Evolutionary conservation across 805 yeast genomes (phyloP), one percentile per base, ranked within the genome.

Genomic region (Candida boleticola): DNA sequence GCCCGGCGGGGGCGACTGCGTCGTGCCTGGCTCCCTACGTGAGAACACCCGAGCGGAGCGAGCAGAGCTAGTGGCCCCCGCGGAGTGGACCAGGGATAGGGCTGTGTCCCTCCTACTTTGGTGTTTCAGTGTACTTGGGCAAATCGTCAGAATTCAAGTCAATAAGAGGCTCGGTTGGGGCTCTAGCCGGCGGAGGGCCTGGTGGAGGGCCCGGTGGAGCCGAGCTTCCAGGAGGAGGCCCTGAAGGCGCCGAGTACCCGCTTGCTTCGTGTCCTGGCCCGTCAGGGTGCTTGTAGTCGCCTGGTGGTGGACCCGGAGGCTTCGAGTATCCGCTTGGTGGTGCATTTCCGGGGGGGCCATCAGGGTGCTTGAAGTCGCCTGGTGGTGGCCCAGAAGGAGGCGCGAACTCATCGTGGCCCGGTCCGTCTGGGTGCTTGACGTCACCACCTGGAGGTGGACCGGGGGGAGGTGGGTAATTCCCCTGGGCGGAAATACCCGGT

Each of bases 221-320:
- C 17, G 32, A 6, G 23, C 23, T 18, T n/a, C n/a, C n/a, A 37
- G 40, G 41, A 3, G 41, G 35, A 6, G 41, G 41, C 6, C 41
- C 41, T 5, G 29, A 16, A 10, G 41, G 41, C 22, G 41, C 26
- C 29, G 23, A 11, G 19, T 29, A 18, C 10, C 11, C 27, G 10
- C 9, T 6, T 10, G 16, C 33, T n/a, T n/a, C 19, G 11, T 20
- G 29, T 11, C 20, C 14, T 7, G 37, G 37, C 5, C 37, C 37
- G 7, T 5, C 5, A 5, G 37, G 37, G 13, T 19, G 22, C 37
- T 22, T 16, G 18, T 35, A 16, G 16, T n/a, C 37, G 18, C 13
- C 29, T 13, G 29, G 37, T 5, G 29, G 37, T 5, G 17, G 22
- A n/a, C 16, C 16, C 10, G 37, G 37, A 5, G 37, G n/a, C 36